These are phyloP conservation scores for Astragalus glycyphyllos DNA, from an alignment of 306 rosid genomes.

Conservation along the genomic window DNA sequence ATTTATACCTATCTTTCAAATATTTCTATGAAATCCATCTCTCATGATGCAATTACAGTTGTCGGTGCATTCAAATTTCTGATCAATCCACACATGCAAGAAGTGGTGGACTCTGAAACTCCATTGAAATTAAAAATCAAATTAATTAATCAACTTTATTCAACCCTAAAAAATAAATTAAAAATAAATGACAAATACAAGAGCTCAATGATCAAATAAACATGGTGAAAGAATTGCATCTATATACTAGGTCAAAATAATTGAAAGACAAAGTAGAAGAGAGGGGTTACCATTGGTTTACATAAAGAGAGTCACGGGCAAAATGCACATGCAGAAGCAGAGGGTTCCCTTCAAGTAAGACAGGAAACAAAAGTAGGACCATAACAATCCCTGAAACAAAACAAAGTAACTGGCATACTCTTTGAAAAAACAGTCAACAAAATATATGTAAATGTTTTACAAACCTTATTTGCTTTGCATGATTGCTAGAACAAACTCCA, in stretches of 20 bases:
- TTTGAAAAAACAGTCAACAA: slow-evolving; percentile 35
- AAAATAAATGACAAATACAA: neutral
- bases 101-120: too few relatives aligned
- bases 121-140: too few relatives aligned
- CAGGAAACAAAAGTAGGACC: slow-evolving; percentile 38
- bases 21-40: too few relatives aligned
- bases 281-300: neutral
- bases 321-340: slow-evolving; percentile 38
- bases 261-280: neutral
- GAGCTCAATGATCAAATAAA: neutral
- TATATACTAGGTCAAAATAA: neutral
- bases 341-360: slow-evolving; percentile 35
- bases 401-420: slow-evolving; percentile 4
- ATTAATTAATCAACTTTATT: too few relatives aligned
- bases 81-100: too few relatives aligned
- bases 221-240: neutral
- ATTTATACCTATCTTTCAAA: too few relatives aligned
- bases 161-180: too few relatives aligned
- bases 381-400: slow-evolving; percentile 17
- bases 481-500: slow-evolving; percentile 35
- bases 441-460: slow-evolving; percentile 8
- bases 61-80: too few relatives aligned
- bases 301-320: slow-evolving; percentile 26
- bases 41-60: too few relatives aligned
- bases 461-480: neutral